Evolutionary conservation across 257 asterid genomes (phyloP), one percentile per base, ranked within the genome.

Genomic region (Buddleja alternifolia): DNA sequence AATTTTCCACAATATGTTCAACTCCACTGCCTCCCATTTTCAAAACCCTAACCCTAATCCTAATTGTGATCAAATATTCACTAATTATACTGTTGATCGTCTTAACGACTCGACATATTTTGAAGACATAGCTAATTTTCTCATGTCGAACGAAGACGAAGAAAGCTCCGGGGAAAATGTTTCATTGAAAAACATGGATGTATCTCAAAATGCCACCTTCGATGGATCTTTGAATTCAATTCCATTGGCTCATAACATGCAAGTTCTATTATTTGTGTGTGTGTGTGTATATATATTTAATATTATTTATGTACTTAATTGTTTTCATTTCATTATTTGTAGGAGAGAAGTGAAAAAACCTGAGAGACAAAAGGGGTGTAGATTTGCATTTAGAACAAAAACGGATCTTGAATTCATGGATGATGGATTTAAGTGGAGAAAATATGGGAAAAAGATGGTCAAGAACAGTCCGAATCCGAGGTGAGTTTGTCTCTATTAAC

Each of bases 361-460:
- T n/a, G n/a, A n/a, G n/a, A n/a, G n/a, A 20, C 36, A 19, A 4
- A 8, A 12, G 6, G 66, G 40, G 51, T 60, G 9, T 40, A 40
- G 19, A 15, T 40, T 79, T 58, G 73, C 59, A 16, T 51, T 82
- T 46, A 73, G 63, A 15, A 82, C 85, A 9, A 51, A 52, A 67
- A 73, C 87, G 3, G 47, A 41, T 14, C 78, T 78, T 11, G 85
- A 82, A 55, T 69, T 64, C 54, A 62, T 82, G 82, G 77, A 73
- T 23, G 87, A 82, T 67, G 87, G 87, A 9, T 82, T 48, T 39
- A 73, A 74, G 60, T 82, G 88, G 88, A 83, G 83, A 68, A 83
- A 82, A 73, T 79, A 82, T 71, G 87, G 87, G 29, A 82, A 82
- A 82, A 82, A 82, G 77, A 64, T 15, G 77, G 80, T 82, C 46